phyloP scores from a whole-genome alignment of 2,329 filamentous ascomycete species.

The Colletotrichum plurivorum region DNA sequence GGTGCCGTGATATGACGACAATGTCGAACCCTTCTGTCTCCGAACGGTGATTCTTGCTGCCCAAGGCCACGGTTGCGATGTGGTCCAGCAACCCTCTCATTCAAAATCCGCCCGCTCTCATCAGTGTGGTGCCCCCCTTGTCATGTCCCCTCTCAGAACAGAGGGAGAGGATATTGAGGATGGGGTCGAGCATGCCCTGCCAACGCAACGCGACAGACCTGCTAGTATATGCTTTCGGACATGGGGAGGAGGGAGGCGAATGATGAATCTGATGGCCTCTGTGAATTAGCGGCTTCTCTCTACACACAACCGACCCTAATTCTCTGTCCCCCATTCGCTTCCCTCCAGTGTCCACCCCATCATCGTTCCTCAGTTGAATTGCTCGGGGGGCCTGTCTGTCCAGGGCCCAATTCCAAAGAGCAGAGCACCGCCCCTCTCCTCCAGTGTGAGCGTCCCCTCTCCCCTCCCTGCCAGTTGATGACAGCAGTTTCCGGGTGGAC shows the following conservation, averaged over 20 bases:
- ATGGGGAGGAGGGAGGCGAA: too few species aligned
- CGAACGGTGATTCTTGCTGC: constrained; percentile 30
- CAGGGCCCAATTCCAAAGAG: constrained; percentile 22
- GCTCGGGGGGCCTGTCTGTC: constrained; percentile 2
- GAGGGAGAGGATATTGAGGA: not conserved
- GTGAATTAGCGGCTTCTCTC: constrained; percentile 23
- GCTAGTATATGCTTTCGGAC: too few species aligned
- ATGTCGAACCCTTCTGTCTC: constrained; percentile 29
- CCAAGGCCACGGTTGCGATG: constrained; percentile 33
- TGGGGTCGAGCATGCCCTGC: constrained; percentile 7
- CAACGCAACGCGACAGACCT: not conserved
- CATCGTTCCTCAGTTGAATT: constrained; percentile 18
- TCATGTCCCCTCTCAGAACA: constrained; percentile 29
- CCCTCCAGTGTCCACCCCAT: constrained; percentile 7
- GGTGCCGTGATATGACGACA: constrained; percentile 38
- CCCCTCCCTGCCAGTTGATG: constrained; percentile 34
- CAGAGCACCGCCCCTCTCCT: not conserved
- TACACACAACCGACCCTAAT: not conserved
- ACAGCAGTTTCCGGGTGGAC: constrained; percentile 33
- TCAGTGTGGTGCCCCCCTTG: constrained; percentile 30
- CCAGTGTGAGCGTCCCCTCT: not conserved
- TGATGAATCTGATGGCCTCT: constrained; percentile 9
- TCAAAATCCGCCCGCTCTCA: constrained; percentile 33
- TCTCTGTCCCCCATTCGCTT: constrained; percentile 8
- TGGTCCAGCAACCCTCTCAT: constrained; percentile 37